Conservation (phyloP, 352 stramenopile species). For the Chrysophaeum taylorii region DNA sequence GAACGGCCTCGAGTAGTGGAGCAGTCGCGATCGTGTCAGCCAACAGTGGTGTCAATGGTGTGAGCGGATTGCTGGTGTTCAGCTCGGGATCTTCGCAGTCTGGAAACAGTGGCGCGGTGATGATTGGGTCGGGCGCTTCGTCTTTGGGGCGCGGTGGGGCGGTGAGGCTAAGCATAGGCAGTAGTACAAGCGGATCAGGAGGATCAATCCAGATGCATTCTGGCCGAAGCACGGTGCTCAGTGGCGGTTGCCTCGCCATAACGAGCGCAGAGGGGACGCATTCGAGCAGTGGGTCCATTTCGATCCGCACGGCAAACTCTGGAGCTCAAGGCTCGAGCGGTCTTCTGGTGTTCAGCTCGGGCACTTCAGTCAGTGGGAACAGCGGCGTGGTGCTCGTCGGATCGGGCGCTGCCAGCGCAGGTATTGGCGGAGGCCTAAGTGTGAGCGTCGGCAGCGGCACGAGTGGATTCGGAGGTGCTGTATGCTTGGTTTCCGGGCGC, state of each 20-base stretch:
- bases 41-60: neutral
- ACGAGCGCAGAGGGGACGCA: conserved; percentile 22
- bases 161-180: conserved; percentile 23
- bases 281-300: conserved; percentile 26
- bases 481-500: neutral
- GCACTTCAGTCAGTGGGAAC: neutral
- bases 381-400: neutral
- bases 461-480: neutral
- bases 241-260: conserved; percentile 33
- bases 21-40: neutral
- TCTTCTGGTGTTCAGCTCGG: conserved; percentile 30
- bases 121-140: conserved; percentile 20
- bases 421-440: neutral
- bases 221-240: conserved; percentile 30
- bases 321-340: conserved; percentile 25
- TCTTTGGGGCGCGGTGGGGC: conserved; percentile 20
- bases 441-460: neutral
- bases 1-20: neutral
- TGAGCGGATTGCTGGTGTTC: conserved; percentile 25
- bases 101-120: conserved; percentile 27
- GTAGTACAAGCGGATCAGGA: neutral
- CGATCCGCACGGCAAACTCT: conserved; percentile 16
- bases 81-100: conserved; percentile 22
- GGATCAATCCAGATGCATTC: conserved; percentile 16
- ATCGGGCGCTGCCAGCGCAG: neutral